These are phyloP conservation scores for Xerocomellus amylosporus DNA, from an alignment of 768 basidiomycete genomes.

Conservation along the genomic window DNA sequence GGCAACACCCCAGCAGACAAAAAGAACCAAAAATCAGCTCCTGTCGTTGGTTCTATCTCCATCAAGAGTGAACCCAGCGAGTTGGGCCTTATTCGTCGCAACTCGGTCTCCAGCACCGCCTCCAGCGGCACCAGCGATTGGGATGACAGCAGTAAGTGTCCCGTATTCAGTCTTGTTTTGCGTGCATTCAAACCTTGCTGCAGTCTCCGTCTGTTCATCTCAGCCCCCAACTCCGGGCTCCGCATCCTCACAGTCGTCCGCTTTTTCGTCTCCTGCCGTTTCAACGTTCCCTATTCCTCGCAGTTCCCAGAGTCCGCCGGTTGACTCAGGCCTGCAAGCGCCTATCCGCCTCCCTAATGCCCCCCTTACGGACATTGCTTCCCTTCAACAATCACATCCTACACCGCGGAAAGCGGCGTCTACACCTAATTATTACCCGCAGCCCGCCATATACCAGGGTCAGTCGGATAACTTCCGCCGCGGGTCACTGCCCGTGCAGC, in stretches of 20 bases:
- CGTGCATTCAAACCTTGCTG: not conserved
- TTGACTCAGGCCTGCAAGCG: slow-evolving; percentile 44
- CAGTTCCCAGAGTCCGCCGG: slow-evolving; percentile 47
- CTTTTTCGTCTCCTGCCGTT: slow-evolving; percentile 63
- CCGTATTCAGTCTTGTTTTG: not conserved
- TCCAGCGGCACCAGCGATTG: slow-evolving; percentile 64
- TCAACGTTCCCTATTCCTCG: slow-evolving; percentile 61
- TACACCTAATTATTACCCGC: slow-evolving; percentile 34
- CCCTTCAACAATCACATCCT: slow-evolving; percentile 39
- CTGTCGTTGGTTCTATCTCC: slow-evolving; percentile 35
- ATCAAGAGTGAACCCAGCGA: slow-evolving; percentile 69
- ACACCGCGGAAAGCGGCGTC: slow-evolving; percentile 34
- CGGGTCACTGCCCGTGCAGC: slow-evolving; percentile 31
- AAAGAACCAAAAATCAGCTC: slow-evolving; percentile 34
- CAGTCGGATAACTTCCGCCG: slow-evolving; percentile 32
- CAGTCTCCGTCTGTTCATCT: slow-evolving; percentile 34
- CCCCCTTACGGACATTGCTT: slow-evolving; percentile 67
- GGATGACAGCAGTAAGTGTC: slow-evolving; percentile 69
- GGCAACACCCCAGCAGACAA: slow-evolving; percentile 26
- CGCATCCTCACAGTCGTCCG: slow-evolving; percentile 59
- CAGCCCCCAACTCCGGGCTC: slow-evolving; percentile 37
- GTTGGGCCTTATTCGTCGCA: slow-evolving; percentile 49
- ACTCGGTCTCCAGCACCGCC: slow-evolving; percentile 59
- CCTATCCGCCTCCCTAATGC: slow-evolving; percentile 71
- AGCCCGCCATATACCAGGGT: slow-evolving; percentile 27